Evolutionary conservation across 169 alveolate species (phyloP).

Genomic region (Perkinsus chesapeaki): DNA sequence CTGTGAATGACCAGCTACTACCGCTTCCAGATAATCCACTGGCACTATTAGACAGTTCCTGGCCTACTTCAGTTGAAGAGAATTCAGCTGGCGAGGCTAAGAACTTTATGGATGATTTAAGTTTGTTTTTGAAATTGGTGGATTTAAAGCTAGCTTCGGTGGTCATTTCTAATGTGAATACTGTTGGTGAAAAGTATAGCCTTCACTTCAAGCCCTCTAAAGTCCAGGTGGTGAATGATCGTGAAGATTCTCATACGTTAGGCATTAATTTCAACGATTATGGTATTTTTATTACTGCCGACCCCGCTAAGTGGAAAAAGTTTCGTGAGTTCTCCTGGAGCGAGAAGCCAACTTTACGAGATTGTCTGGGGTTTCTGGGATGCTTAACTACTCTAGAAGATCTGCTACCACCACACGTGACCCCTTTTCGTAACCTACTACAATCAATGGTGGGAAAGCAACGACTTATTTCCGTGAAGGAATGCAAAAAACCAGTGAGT

Average conservation of each 20-base stretch:
- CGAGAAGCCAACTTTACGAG: not conserved
- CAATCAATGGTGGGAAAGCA: not conserved
- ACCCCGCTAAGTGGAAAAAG: not conserved
- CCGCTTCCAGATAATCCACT: not conserved
- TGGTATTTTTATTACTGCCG: not conserved
- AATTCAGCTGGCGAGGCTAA: too few species aligned
- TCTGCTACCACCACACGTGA: not conserved
- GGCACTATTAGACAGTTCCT: not conserved
- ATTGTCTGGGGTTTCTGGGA: not conserved
- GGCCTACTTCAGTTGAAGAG: too few species aligned
- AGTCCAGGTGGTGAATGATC: not conserved
- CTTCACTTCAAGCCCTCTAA: not conserved
- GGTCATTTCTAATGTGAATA: not conserved
- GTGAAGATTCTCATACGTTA: not conserved
- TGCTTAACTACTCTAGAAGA: not conserved
- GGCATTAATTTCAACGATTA: not conserved
- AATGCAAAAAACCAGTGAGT: not conserved
- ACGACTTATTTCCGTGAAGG: not conserved
- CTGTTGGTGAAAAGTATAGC: not conserved
- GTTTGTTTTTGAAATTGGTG: not conserved
- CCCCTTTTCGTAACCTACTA: not conserved
- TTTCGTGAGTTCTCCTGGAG: not conserved
- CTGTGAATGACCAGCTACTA: not conserved
- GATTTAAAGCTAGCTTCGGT: not conserved
- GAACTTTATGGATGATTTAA: not conserved